Conservation (phyloP, 495 filamentous ascomycete genomes). For the Aspergillus campestris region DNA sequence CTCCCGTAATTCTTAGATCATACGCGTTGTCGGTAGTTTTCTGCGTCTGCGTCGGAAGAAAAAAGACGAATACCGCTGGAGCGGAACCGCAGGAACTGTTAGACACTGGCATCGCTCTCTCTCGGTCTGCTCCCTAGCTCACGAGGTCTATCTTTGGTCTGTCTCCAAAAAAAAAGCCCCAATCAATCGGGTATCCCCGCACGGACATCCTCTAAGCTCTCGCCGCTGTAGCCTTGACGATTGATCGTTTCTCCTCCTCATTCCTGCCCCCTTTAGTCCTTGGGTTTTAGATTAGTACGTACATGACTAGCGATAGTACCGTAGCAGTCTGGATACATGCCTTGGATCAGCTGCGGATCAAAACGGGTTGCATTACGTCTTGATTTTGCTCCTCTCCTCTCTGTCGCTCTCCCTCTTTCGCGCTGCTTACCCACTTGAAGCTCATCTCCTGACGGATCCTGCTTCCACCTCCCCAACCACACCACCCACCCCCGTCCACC, state of each 20-base stretch:
- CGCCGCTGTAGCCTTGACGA: neutral
- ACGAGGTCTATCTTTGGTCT: constrained; percentile 11
- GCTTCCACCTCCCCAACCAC: neutral
- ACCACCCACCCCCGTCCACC: constrained; percentile 5
- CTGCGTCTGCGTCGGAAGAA: constrained; percentile 10
- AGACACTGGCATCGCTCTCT: constrained; percentile 9
- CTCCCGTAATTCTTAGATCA: no score
- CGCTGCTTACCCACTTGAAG: constrained; percentile 11
- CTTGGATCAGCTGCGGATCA: constrained; percentile 1
- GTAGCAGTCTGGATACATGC: constrained; percentile 8
- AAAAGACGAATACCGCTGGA: constrained; percentile 16
- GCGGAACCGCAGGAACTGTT: constrained; percentile 22
- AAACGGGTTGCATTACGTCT: constrained; percentile 3
- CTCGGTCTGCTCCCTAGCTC: constrained; percentile 12
- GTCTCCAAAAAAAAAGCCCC: no score
- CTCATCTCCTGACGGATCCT: constrained; percentile 13
- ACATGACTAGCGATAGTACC: constrained; percentile 3
- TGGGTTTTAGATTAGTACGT: no score
- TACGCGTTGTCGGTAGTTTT: no score
- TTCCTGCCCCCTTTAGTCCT: no score
- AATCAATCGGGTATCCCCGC: no score
- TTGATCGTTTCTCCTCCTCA: no score
- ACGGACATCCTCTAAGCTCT: neutral
- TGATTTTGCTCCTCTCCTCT: constrained; percentile 1
- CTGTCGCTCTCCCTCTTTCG: no score